phyloP scores from a whole-genome alignment of 352 stramenopile genomes.

The Globisporangium orthogonon region DNA sequence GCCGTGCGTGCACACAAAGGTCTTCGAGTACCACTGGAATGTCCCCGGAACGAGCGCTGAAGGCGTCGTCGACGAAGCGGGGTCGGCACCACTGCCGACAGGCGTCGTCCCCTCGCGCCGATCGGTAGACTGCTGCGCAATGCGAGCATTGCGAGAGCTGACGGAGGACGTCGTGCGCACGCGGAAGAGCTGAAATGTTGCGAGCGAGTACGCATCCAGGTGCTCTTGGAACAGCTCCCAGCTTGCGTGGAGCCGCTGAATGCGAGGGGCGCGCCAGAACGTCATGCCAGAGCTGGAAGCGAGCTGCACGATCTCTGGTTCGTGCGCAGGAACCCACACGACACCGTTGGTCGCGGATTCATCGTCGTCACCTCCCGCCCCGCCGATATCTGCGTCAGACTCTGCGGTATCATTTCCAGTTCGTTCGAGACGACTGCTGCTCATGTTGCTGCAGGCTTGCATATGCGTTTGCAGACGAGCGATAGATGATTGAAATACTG shows the following conservation, averaged over 20 bases:
- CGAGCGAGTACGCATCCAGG: constrained; percentile 46
- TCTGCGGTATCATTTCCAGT: background rate
- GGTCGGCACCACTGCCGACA: constrained; percentile 1
- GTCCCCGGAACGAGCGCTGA: constrained; percentile 38
- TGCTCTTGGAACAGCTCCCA: constrained; percentile 60
- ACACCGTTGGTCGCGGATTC: constrained; percentile 2
- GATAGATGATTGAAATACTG: background rate
- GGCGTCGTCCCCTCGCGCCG: constrained; percentile 11
- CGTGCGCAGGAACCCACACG: constrained; percentile 5
- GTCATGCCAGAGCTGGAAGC: constrained; percentile 19
- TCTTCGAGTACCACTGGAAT: constrained; percentile 80
- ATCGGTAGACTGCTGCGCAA: constrained; percentile 38
- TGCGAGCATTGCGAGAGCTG: constrained; percentile 46
- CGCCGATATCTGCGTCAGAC: constrained; percentile 8
- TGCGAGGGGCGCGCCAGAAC: constrained; percentile 42
- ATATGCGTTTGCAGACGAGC: background rate
- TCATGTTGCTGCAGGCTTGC: background rate
- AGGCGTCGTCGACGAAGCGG: background rate
- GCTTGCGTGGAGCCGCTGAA: constrained; percentile 36
- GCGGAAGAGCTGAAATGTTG: constrained; percentile 66
- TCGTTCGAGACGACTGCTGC: background rate
- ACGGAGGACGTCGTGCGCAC: constrained; percentile 74
- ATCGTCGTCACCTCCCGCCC: constrained; percentile 15
- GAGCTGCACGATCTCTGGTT: constrained; percentile 13
- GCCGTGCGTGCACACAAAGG: constrained; percentile 70